Base-by-base conservation (phyloP, 176 grass and related monocot species). In the Poa annua region DNA sequence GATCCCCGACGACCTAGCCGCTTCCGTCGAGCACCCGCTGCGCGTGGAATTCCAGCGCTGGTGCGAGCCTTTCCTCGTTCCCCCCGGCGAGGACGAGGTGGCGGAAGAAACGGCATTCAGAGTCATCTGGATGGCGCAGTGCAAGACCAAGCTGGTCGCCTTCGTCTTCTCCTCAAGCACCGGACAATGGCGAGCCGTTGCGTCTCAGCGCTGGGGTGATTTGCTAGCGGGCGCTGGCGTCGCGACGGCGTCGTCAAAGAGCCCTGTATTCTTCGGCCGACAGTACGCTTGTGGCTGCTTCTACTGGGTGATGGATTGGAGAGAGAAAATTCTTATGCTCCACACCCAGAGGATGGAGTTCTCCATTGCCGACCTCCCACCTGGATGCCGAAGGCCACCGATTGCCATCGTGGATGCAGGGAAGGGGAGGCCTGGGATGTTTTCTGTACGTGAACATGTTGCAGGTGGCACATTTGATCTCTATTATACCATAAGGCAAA, bases 51-150 rank as follows among this genome's bases (percentile, higher is more conserved):
- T 80, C 11, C 39, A 80, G 25, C 81, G 87, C 69, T 80, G 69
- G 81, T 75, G 70, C 82, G 82, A 89, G 77, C 48, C 21, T 71
- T 89, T 89, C 78, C 83, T 89, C 41, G 42, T 22, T 4, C 53
- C 88, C 52, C 6, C 3, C 21, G 33, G 12, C 11, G 7, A 26
- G 0, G 41, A 21, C 61, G 77, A 25, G 1, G 68, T 11, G 3
- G 44, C 14, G 47, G 86, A 76, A 13, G 82, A 89, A 54, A 14
- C 62, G 2, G 63, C 78, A 3, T 89, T 89, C 63, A 48, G 26
- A 33, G 88, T 85, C 12, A 53, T 85, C 22, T 85, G 63, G 54
- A 47, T 89, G 82, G 83, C 54, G 52, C 78, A 77, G 24, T 85
- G 83, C 71, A 85, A 69, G 26, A 35, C 78, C 41, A 89, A 81